Conservation (phyloP, 371 early-diverging fungal species). For the Apophysomyces ossiformis region DNA sequence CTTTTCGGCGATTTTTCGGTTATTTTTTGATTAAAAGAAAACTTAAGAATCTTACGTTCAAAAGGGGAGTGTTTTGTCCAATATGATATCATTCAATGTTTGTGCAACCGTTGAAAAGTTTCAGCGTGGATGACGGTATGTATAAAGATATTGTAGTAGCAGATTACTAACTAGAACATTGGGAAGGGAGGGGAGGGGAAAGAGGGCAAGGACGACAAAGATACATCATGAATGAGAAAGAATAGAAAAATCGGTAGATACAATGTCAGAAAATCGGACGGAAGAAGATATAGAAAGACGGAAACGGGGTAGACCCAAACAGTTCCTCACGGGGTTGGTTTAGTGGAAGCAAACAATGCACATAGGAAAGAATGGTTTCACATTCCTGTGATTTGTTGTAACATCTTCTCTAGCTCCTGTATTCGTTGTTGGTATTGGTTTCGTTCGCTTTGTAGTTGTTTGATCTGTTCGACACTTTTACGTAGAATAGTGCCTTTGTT, state of each 20-base stretch:
- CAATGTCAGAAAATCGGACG: no score
- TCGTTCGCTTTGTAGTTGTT: constrained; percentile 61
- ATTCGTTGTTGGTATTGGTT: constrained; percentile 60
- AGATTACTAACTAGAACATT: background rate
- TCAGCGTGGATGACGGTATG: background rate
- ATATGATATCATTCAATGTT: background rate
- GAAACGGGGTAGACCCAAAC: background rate
- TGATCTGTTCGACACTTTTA: constrained; percentile 90
- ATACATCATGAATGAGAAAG: background rate
- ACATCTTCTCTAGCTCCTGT: constrained; percentile 65
- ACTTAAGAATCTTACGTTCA: background rate
- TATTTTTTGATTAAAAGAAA: no score
- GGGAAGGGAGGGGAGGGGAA: background rate
- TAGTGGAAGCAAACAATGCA: background rate
- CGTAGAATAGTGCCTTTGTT: constrained; percentile 85
- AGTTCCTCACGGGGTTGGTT: constrained; percentile 6
- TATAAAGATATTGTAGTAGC: background rate
- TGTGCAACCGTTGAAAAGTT: background rate
- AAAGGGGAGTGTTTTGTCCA: background rate
- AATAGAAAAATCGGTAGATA: no score
- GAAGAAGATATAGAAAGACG: background rate
- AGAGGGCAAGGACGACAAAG: background rate
- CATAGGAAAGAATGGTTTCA: background rate
- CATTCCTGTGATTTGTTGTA: constrained; percentile 25
- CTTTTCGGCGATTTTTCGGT: background rate